A percentile compares a stretch with the other conserved stretches of the same genome.
Conservation (phyloP, 2,329 filamentous ascomycete genomes). For the Capronia coronata region DNA sequence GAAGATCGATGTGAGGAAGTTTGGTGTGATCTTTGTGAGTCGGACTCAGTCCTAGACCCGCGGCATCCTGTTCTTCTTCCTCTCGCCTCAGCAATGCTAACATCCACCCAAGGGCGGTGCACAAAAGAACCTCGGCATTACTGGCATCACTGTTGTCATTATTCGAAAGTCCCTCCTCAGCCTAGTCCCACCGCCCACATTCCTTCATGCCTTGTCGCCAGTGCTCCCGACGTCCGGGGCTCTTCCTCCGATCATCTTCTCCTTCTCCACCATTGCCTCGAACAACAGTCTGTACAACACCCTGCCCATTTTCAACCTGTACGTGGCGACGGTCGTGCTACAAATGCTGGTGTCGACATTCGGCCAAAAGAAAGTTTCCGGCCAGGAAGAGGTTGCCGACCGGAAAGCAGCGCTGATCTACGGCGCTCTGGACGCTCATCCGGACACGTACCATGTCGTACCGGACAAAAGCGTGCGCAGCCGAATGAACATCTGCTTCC, state of each 20-base stretch:
- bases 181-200: slow-evolving; percentile 58
- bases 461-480: slow-evolving; percentile 70
- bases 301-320: slow-evolving; percentile 89
- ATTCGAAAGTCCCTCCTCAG: slow-evolving; percentile 72
- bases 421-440: slow-evolving; percentile 63
- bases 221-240: slow-evolving; percentile 50
- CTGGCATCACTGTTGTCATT: slow-evolving; percentile 80
- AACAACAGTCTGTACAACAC: slow-evolving; percentile 97
- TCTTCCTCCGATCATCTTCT: slow-evolving; percentile 62
- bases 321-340: slow-evolving; percentile 82
- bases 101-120: slow-evolving; percentile 54
- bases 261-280: slow-evolving; percentile 79
- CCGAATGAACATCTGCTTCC: slow-evolving; percentile 93
- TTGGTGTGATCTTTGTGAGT: slow-evolving; percentile 73
- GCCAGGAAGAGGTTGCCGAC: slow-evolving; percentile 66
- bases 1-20: slow-evolving; percentile 69
- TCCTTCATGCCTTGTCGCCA: slow-evolving; percentile 69
- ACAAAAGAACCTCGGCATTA: slow-evolving; percentile 86
- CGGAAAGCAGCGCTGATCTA: slow-evolving; percentile 76
- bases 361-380: slow-evolving; percentile 61
- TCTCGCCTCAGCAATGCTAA: background rate
- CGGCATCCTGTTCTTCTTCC: background rate
- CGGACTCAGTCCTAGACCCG: background rate
- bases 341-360: slow-evolving; percentile 62
- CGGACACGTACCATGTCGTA: slow-evolving; percentile 64